Conservation (phyloP, 2,329 filamentous ascomycete genomes). For the Fusarium cicatricum region DNA sequence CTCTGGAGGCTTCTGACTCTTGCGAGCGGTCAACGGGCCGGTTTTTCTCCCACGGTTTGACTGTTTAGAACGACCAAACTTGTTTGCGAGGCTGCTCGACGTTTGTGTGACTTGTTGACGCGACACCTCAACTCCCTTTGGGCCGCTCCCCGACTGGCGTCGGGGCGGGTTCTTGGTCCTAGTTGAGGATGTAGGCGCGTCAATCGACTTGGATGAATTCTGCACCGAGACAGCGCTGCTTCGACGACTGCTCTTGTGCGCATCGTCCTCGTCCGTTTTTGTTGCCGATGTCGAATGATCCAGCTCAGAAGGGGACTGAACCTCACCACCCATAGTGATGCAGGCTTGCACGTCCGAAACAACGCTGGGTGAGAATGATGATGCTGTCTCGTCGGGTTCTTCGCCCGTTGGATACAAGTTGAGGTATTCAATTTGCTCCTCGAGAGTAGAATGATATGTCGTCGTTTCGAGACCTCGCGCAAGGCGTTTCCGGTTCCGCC, state of each 20-base stretch:
- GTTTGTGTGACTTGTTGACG: conserved; percentile 7
- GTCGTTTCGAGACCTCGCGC: conserved; percentile 47
- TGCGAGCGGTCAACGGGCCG: conserved; percentile 14
- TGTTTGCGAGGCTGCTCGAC: conserved; percentile 11
- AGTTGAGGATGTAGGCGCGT: neutral
- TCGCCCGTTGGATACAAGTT: conserved; percentile 20
- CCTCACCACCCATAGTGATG: conserved; percentile 1
- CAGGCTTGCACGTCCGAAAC: conserved; percentile 5
- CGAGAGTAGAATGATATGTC: conserved; percentile 23
- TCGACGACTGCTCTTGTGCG: conserved; percentile 3
- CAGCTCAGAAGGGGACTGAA: conserved; percentile 2
- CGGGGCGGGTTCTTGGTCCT: conserved; percentile 2
- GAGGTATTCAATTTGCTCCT: conserved; percentile 36
- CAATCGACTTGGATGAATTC: neutral
- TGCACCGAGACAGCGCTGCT: conserved; percentile 6
- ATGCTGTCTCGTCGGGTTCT: neutral
- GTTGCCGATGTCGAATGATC: neutral
- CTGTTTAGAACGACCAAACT: conserved; percentile 12
- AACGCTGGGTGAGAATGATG: conserved; percentile 3
- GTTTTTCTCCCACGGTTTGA: conserved; percentile 8
- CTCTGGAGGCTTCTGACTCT: conserved; percentile 11
- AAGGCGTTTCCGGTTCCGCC: conserved; percentile 55
- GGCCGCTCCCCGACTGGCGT: conserved; percentile 5
- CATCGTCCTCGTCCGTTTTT: conserved; percentile 8
- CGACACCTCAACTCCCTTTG: neutral